Base-by-base conservation (phyloP, 148 eudicot species). In the Pouteria glomerata region DNA sequence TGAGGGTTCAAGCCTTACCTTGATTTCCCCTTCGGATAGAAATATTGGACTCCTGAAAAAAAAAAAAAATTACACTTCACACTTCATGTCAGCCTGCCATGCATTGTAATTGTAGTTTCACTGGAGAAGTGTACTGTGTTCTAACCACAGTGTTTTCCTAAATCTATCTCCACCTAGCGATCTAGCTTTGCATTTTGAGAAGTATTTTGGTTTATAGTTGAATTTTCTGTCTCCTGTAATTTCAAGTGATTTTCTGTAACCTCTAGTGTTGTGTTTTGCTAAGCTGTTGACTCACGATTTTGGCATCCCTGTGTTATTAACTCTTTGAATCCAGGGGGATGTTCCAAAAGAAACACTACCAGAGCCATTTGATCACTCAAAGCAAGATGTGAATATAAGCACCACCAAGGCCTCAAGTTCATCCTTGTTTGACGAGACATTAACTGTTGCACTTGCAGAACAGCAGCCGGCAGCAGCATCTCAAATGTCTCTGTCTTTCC, bases 341-440 rank as follows among this genome's bases (percentile, higher is more conserved):
- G 74, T 95, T 60, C 97, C 96, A 16, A 86, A 87, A 72, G 98
- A 70, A 63, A 65, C 69, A 72, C 78, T 95, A 15, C 97, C 97
- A 8, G 84, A 77, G 45, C 88, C 89, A 64, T 86, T 86, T 80
- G 70, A 77, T 63, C 77, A 53, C 50, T 61, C 82, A 62, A 84
- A 75, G 72, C 74, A 70, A 67, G 76, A 75, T 63, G 53, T 45
- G 12, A 70, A 27, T 59, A 51, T 63, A 56, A 78, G 66, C 63
- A 19, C 75, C 29, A 71, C 47, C 19, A 72, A 67, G 30, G 61
- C 57, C n/a, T 68, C 82, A 3, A 12, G 27, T 8, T 27, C 80
- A 18, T 35, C 57, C 45, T 69, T 33, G 45, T 26, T 26, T 3
- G 34, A 30, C 24, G 62, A 69, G 59, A 41, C 53, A 56, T 66